Base-by-base conservation (phyloP, 805 yeast genomes). In the Yamadazyma takamatsuzukensis region DNA sequence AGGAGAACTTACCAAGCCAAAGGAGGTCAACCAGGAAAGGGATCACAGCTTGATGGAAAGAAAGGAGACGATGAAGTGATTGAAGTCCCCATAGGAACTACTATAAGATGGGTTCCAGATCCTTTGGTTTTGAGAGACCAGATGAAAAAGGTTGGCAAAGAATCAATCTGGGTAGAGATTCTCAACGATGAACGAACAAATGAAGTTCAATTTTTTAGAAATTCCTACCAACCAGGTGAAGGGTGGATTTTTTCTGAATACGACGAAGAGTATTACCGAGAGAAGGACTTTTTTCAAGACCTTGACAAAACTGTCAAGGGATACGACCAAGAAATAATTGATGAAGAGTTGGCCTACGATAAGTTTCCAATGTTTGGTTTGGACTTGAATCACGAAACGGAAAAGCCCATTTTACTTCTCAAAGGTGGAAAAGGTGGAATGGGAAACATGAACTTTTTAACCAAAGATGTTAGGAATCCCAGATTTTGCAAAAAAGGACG, bases 381-480 rank as follows among this genome's bases (percentile, higher is more conserved):
- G 16, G 98, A 93, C 56, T 60, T 86, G 28, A 59, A 70, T 37
- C 56, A 67, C 41, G 76, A 80, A 12, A 68, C 86, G 0, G 71
- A 71, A 2, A 73, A 70, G 27, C 96, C 97, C 1, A 55, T 81
- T 4, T 60, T 84, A 32, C 47, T 93, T 13, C 49, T 89, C 28
- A 74, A 72, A 45, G 98, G 98, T 26, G 98, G 98, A 7, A 68
- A 70, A 41, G 97, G 97, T 14, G 98, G 98, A 0, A 69, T 90
- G 64, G 98, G 98, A 1, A 93, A 93, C 56, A 87, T 87, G 93
- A 96, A 90, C 55, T 93, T 93, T 52, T 66, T 85, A 30, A 87
- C 96, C 1, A 70, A 81, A 28, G 76, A 78, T 31, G 78, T 93
- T 37, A 74, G 97, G 39, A 90, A 88, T 48, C 98, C 98, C 10